These are phyloP conservation scores for Kingdonia uniflora DNA, from an alignment of 164 flowering plant genomes.

Conservation along the genomic window DNA sequence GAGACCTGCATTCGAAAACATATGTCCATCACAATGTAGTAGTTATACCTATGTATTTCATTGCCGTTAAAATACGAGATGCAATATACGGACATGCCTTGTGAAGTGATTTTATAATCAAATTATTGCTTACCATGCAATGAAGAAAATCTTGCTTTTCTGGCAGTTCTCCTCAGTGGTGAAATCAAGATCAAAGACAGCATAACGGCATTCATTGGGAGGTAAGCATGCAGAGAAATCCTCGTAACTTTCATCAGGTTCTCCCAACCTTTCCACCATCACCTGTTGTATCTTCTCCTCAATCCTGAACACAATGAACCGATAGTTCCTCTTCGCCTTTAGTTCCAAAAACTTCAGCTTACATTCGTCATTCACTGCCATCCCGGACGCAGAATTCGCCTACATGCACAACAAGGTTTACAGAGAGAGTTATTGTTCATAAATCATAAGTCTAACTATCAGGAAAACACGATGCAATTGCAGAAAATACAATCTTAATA, in stretches of 20 bases:
- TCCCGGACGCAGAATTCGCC: constrained; percentile 83
- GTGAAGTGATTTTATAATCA: too few relatives aligned
- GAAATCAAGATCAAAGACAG: constrained; percentile 72
- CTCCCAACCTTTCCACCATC: constrained; percentile 53
- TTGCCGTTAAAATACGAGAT: too few relatives aligned
- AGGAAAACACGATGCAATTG: too few relatives aligned
- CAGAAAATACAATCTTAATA: too few relatives aligned
- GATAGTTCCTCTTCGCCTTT: constrained; percentile 54
- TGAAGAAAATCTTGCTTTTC: constrained; percentile 86
- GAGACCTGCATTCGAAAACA: constrained; percentile 1
- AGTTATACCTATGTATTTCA: too few relatives aligned
- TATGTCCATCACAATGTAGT: too few relatives aligned
- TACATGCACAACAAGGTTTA: constrained; percentile 2
- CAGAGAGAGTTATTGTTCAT: too few relatives aligned
- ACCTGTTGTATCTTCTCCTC: constrained; percentile 46
- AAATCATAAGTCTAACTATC: too few relatives aligned
- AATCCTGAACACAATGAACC: constrained; percentile 63
- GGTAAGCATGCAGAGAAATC: constrained; percentile 54
- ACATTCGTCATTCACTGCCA: constrained; percentile 67
- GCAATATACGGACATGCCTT: neutral
- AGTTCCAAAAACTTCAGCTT: constrained; percentile 67
- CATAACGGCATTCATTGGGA: constrained; percentile 65
- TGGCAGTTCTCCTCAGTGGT: constrained; percentile 71
- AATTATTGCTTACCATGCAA: constrained; percentile 54
- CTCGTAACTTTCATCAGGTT: constrained; percentile 50